A percentile compares a stretch with the other conserved stretches of the same genome.
phyloP scores from a whole-genome alignment of 2,329 filamentous ascomycete species.

The Arthrocladium fulminans region DNA sequence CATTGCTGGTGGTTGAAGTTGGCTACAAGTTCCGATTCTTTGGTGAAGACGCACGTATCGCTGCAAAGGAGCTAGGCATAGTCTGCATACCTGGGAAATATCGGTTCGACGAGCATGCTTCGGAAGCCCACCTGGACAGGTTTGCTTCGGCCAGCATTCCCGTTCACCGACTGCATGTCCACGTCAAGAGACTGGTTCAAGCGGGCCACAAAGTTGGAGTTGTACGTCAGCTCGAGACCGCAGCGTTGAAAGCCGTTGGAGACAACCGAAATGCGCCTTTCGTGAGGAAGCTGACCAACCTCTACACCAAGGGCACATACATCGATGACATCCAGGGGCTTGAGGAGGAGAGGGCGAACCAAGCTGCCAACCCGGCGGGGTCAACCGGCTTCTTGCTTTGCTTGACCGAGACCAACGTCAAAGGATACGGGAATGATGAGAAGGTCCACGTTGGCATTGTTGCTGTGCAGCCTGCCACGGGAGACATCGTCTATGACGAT shows the following conservation, averaged over 20 bases:
- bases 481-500: constrained; percentile 89
- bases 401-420: constrained; percentile 74
- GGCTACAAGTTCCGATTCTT: constrained; percentile 98
- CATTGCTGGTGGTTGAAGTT: constrained; percentile 83
- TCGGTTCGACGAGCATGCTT: constrained; percentile 86
- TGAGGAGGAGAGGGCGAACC: constrained; percentile 43
- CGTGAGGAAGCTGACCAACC: constrained; percentile 81
- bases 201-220: constrained; percentile 95
- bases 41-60: constrained; percentile 82
- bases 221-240: constrained; percentile 88
- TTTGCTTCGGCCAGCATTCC: constrained; percentile 96
- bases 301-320: constrained; percentile 97
- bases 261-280: constrained; percentile 93
- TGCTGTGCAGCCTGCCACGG: constrained; percentile 89
- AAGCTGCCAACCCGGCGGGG: constrained; percentile 50
- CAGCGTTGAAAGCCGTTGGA: constrained; percentile 86
- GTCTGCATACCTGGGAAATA: constrained; percentile 95
- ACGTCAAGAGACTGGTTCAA: constrained; percentile 83
- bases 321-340: constrained; percentile 85
- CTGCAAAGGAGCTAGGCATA: constrained; percentile 84
- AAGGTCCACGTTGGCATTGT: constrained; percentile 86
- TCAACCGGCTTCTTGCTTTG: constrained; percentile 84
- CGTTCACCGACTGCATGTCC: constrained; percentile 80
- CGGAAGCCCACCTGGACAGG: constrained; percentile 80
- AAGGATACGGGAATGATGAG: constrained; percentile 77